Evolutionary conservation across 768 basidiomycete species (phyloP).

Genomic region (Termitomyces sp.): DNA sequence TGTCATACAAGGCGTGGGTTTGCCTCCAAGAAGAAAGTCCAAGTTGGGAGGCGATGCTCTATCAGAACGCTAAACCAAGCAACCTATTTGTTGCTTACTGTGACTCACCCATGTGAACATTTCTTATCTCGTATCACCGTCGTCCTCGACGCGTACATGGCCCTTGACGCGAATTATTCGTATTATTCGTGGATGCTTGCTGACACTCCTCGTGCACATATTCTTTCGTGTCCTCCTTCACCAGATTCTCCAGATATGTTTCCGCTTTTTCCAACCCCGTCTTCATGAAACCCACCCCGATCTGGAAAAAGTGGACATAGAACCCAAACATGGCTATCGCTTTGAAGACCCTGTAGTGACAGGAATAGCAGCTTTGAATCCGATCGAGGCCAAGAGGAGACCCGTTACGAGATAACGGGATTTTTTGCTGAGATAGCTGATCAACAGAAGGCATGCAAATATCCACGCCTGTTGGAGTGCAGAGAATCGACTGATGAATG

Average conservation of each 20-base stretch:
- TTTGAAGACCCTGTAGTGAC: constrained; percentile 5
- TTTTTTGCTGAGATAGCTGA: constrained; percentile 25
- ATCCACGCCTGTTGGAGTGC: constrained; percentile 24
- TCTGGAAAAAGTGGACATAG: constrained; percentile 9
- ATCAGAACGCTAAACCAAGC: too few species aligned
- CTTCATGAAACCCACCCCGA: constrained; percentile 18
- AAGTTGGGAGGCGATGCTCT: too few species aligned
- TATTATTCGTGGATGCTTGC: too few species aligned
- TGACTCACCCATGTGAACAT: too few species aligned
- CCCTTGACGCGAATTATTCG: too few species aligned
- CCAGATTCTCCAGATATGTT: neutral
- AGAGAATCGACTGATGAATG: constrained; percentile 26
- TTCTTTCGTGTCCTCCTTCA: constrained; percentile 1
- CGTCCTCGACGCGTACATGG: too few species aligned
- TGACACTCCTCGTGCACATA: too few species aligned
- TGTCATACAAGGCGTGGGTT: too few species aligned
- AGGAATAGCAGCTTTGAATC: constrained; percentile 20
- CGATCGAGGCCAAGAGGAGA: constrained; percentile 21
- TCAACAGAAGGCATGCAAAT: constrained; percentile 20
- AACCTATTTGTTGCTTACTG: too few species aligned
- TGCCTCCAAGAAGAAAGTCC: too few species aligned
- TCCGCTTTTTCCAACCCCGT: constrained; percentile 4
- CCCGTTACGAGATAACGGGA: constrained; percentile 19
- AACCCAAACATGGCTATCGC: constrained; percentile 14
- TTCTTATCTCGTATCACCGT: too few species aligned